Conservation (phyloP, 306 rosid genomes). For the Prosopis cineraria region DNA sequence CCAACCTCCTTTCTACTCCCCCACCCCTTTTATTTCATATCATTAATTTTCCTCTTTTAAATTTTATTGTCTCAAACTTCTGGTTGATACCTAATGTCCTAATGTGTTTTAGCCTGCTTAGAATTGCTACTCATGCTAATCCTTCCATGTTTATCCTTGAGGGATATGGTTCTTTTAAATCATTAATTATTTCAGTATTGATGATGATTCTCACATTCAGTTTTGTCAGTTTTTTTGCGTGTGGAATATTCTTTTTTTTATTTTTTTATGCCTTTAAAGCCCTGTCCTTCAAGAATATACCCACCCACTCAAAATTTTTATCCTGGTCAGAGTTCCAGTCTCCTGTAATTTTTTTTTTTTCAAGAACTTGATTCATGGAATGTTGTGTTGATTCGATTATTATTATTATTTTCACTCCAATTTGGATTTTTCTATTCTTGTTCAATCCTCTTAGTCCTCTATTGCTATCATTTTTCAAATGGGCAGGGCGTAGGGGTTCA, state of each 20-base stretch:
- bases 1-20: background rate
- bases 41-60: background rate
- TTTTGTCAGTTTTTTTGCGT: background rate
- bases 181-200: background rate
- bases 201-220: background rate
- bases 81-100: background rate
- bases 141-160: background rate
- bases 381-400: background rate
- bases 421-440: background rate
- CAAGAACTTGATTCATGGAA: background rate
- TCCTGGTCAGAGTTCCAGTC: background rate
- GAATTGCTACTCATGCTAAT: background rate
- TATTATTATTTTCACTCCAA: background rate
- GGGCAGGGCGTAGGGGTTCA: background rate
- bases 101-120: background rate
- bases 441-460: background rate
- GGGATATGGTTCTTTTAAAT: background rate
- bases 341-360: background rate
- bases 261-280: background rate
- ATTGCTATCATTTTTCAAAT: background rate
- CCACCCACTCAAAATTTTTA: background rate
- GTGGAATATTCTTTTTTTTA: background rate
- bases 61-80: background rate
- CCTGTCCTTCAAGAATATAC: background rate
- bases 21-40: background rate